Evolutionary conservation across 225 moss, liverwort and hornwort genomes (phyloP).

Genomic region (Physcomitrellopsis africana): DNA sequence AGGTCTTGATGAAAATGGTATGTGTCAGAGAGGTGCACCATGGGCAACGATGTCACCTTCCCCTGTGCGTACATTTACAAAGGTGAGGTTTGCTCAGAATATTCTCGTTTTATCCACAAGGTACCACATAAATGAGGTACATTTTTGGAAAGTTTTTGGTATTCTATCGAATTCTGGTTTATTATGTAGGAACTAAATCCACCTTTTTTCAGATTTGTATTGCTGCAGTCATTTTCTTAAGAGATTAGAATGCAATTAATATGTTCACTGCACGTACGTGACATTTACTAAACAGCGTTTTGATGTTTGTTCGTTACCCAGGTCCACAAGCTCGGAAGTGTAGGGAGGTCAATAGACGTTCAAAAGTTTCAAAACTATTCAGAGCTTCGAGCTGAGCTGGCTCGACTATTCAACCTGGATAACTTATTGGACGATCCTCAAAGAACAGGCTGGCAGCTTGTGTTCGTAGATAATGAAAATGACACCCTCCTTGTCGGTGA

Average conservation of each 20-base stretch:
- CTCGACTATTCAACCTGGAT: conserved; percentile 75
- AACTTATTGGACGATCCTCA: conserved; percentile 74
- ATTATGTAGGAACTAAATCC: neutral
- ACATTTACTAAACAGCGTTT: neutral
- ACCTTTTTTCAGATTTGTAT: neutral
- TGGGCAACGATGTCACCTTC: conserved; percentile 56
- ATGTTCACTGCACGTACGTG: neutral
- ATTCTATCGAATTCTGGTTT: neutral
- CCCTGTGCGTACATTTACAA: conserved; percentile 69
- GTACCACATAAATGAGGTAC: no score
- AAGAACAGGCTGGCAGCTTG: conserved; percentile 72
- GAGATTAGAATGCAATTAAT: neutral
- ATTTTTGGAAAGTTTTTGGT: no score
- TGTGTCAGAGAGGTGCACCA: conserved; percentile 50
- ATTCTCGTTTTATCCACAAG: no score
- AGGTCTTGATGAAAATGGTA: conserved; percentile 55
- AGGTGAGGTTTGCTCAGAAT: conserved; percentile 40
- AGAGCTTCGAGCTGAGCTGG: conserved; percentile 61
- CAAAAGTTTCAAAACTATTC: conserved; percentile 64
- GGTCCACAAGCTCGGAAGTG: conserved; percentile 78
- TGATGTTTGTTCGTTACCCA: conserved; percentile 25
- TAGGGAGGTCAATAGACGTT: conserved; percentile 75
- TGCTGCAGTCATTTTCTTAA: neutral
- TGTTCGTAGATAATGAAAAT: conserved; percentile 75
- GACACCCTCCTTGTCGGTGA: conserved; percentile 83